Base-by-base conservation (phyloP, 768 basidiomycete genomes). In the Pulveroboletus sp. region DNA sequence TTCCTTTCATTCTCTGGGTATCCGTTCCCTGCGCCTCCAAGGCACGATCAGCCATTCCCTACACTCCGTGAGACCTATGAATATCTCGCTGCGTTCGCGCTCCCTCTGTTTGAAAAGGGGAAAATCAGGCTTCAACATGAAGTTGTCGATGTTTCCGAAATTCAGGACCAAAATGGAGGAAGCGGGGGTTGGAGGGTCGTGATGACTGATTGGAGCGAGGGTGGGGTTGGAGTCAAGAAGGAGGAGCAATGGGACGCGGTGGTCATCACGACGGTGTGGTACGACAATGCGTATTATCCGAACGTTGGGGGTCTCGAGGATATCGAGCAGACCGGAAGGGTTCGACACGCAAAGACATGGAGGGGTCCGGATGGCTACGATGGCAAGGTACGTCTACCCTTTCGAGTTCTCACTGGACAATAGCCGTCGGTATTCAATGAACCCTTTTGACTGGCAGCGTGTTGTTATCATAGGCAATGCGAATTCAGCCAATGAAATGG, bases 401-500 rank as follows among this genome's bases (percentile, higher is more conserved):
- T 26, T 31, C 10, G 4, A n/a, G n/a, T n/a, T n/a, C n/a, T 32
- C 23, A n/a, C 9, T 10, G 30, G 19, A 14, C 4, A 11, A 20
- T 40, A 8, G 13, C 13, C 12, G 19, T 31, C 20, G 12, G 30
- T 32, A 30, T 26, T 52, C 6, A 29, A 1, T 17, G 8, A 40
- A 11, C 13, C 14, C n/a, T 30, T 37, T n/a, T 7, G 6, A 7
- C 31, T 13, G 5, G 5, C 39, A 80, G 79, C 71, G 71, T 16
- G 67, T 72, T 19, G 66, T 78, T 1, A 68, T 80, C 10, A 60
- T 80, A 4, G 79, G 75, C 11, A 79, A 79, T 20, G 79, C 75
- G 17, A 76, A 79, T 43, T 79, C 78, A 2, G 68, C 71, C 30
- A 80, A 80, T 54, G 79, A 80, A 42, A 75, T 80, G 32, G 74